Evolutionary conservation across 225 moss, liverwort and hornwort genomes (phyloP).

Genomic region (Straminergon stramineum): DNA sequence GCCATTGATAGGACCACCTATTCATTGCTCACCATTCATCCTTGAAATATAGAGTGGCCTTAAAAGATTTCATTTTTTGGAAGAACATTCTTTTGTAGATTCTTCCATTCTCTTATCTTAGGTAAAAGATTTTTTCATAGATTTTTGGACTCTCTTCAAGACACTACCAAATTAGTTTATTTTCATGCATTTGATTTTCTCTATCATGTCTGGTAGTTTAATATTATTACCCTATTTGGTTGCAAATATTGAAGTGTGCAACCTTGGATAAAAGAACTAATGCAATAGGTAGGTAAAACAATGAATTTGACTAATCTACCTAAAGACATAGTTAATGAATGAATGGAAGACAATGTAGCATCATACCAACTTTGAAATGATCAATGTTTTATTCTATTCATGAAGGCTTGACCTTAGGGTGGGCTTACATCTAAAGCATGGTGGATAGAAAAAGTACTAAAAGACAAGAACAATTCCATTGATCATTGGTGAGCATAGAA

Average conservation of each 20-base stretch:
- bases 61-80: not conserved
- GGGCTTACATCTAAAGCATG: fast-evolving
- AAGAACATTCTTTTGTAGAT: not conserved
- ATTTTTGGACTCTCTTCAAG: too few species aligned
- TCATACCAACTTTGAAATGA: not conserved
- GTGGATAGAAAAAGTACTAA: fast-evolving
- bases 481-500: fast-evolving
- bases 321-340: not conserved
- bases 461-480: not conserved
- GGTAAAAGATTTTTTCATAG: not conserved
- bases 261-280: not conserved
- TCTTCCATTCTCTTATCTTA: not conserved
- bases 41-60: fast-evolving
- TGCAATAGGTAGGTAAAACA: not conserved
- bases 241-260: not conserved
- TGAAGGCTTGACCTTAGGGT: fast-evolving
- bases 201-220: not conserved
- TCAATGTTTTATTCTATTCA: not conserved
- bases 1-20: too few species aligned
- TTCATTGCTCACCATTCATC: not conserved
- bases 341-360: not conserved
- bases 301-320: not conserved
- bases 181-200: not conserved
- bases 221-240: too few species aligned
- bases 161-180: too few species aligned